Evolutionary conservation across 441 rosid genomes (phyloP), one percentile per base, ranked within the genome.

Genomic region (Populus hybrid): DNA sequence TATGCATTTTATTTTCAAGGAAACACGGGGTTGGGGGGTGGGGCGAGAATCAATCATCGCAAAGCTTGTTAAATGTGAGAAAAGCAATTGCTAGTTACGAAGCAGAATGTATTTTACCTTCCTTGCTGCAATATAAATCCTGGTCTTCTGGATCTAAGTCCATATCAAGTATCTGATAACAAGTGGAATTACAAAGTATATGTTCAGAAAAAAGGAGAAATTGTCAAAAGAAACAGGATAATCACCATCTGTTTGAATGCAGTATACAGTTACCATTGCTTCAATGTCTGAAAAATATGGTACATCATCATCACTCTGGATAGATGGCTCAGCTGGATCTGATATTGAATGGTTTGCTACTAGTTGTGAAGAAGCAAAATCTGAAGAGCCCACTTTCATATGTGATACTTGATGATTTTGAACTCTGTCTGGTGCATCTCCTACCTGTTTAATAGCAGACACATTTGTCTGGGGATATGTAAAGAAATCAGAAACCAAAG

Each of bases 101-200:
- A 63, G 74, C 29, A 67, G 75, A 75, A 64, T 69, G 66, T 81
- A 59, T 71, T 31, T 77, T 91, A 95, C 98, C 99, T 92, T 91
- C 91, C 69, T 84, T 84, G 75, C 90, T 77, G 64, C 76, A 80
- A 87, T 79, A 86, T 76, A 85, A 83, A 79, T 88, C 94, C 78
- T 83, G 92, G 76, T 90, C 96, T 76, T 91, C 98, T 66, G 99
- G 98, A 84, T 93, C 97, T 88, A 95, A 86, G 80, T 95, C 99
- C 98, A 89, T 91, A 84, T 93, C 98, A 77, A 92, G 98, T 79
- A 93, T 84, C 99, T 95, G 88, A 65, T 69, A 72, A 40, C 74
- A 68, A 79, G 64, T 9, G 33, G 59, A 84, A 64, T 72, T 4
- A 4, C 18, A 16, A 29, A 80, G 29, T 28, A 36, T 24, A 7